phyloP scores from a whole-genome alignment of 2,329 filamentous ascomycete genomes.

The Penicillium brasilianum region DNA sequence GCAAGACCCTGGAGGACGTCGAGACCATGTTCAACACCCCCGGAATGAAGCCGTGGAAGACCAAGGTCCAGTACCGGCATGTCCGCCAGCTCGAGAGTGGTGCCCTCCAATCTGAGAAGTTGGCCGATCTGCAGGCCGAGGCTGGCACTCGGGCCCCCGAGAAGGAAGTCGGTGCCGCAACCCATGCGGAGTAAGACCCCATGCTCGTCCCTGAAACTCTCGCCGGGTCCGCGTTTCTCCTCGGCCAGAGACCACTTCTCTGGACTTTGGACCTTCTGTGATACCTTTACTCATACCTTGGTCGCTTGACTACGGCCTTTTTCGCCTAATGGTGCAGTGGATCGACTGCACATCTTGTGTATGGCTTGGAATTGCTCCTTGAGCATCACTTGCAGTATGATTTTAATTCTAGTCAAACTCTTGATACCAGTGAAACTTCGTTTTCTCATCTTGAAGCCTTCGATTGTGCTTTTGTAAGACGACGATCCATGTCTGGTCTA shows the following conservation, averaged over 20 bases:
- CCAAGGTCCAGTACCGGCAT: conserved; percentile 24
- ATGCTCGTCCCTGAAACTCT: background rate
- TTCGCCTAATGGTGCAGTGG: background rate
- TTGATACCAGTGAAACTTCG: background rate
- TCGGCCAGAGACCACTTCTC: background rate
- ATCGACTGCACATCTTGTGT: background rate
- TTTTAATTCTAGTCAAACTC: background rate
- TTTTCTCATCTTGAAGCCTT: background rate
- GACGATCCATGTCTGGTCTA: no score
- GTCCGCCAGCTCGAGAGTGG: conserved; percentile 27
- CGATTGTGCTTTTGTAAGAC: no score
- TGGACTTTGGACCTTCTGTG: background rate
- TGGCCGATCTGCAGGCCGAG: conserved; percentile 20
- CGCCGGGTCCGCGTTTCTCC: background rate
- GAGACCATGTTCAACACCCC: conserved; percentile 68
- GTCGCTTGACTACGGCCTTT: background rate
- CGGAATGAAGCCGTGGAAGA: conserved; percentile 27
- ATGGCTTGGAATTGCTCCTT: background rate
- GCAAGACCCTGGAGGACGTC: conserved; percentile 77
- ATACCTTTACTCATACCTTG: background rate
- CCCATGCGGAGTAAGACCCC: conserved; percentile 11
- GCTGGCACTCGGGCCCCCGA: conserved; percentile 8
- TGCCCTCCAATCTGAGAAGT: conserved; percentile 20
- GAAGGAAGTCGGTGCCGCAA: conserved; percentile 13
- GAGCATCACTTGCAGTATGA: background rate